Percentiles rank a stretch among this genome's conserved stretches.
These are phyloP conservation scores for Neonectria ditissima DNA, from an alignment of 2,329 filamentous ascomycete genomes.

Conservation along the genomic window DNA sequence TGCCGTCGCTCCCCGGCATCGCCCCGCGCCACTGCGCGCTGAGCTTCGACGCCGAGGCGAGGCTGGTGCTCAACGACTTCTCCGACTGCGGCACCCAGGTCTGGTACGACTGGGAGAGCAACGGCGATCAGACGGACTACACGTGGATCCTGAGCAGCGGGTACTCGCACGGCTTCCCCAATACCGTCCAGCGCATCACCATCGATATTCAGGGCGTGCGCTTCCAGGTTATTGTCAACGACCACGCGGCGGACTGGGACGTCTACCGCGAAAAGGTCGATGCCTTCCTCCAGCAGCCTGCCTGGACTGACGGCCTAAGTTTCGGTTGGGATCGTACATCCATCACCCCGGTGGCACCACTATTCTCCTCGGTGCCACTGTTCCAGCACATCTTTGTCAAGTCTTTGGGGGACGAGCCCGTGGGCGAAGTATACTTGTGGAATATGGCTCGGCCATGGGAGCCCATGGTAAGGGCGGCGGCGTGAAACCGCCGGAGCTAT, in stretches of 20 bases:
- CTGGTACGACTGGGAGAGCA: constrained; percentile 57
- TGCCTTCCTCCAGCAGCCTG: constrained; percentile 47
- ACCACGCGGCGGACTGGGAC: constrained; percentile 49
- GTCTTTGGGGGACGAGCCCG: constrained; percentile 47
- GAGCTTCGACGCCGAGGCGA: constrained; percentile 53
- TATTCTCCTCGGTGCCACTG: constrained; percentile 46
- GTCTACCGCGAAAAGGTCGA: constrained; percentile 51
- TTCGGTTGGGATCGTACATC: constrained; percentile 45
- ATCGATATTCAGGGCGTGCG: constrained; percentile 55
- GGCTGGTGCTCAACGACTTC: constrained; percentile 54
- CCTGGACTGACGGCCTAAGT: constrained; percentile 45
- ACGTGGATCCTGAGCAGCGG: constrained; percentile 53
- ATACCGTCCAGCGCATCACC: constrained; percentile 49
- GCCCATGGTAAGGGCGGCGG: constrained; percentile 56
- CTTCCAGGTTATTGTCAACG: constrained; percentile 55
- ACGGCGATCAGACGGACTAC: constrained; percentile 51
- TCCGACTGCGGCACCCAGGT: constrained; percentile 54
- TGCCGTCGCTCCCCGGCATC: constrained; percentile 51
- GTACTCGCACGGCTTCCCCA: constrained; percentile 50
- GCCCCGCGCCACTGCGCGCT: constrained; percentile 53
- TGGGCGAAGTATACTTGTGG: constrained; percentile 56
- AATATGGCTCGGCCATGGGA: constrained; percentile 56
- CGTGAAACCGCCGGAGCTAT: constrained; percentile 32
- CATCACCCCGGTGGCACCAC: constrained; percentile 41
- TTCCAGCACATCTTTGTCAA: constrained; percentile 54